Conservation (phyloP, 164 flowering plant genomes). For the Stephania cephalantha region DNA sequence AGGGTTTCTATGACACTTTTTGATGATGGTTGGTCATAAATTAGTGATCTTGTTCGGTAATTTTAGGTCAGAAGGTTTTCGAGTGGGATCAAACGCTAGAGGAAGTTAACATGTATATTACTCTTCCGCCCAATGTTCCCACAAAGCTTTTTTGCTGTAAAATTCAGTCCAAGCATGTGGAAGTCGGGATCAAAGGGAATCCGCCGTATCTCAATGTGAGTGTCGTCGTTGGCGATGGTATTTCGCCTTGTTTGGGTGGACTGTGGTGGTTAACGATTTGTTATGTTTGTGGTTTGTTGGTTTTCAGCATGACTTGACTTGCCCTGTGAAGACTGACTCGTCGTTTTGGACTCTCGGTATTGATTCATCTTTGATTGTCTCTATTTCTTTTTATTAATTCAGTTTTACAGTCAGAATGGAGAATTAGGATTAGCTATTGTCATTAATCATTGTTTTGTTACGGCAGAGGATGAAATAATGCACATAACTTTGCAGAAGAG, state of each 20-base stretch:
- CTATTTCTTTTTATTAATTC: neutral
- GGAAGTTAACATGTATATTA: conserved; percentile 79
- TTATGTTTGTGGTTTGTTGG: neutral
- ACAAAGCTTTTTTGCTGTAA: conserved; percentile 69
- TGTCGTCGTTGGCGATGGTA: neutral
- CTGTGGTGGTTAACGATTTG: conserved; percentile 6
- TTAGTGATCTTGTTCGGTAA: conserved; percentile 16
- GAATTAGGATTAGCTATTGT: conserved; percentile 21
- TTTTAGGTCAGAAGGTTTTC: conserved; percentile 73
- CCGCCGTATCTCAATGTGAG: conserved; percentile 80
- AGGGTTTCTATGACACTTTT: neutral
- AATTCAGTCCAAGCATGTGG: conserved; percentile 67
- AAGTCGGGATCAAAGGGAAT: conserved; percentile 87
- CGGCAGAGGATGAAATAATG: conserved; percentile 78
- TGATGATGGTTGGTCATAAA: neutral
- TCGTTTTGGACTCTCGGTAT: conserved; percentile 92
- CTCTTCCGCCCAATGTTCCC: conserved; percentile 73
- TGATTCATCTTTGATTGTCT: neutral
- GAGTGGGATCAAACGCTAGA: conserved; percentile 98
- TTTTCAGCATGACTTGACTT: conserved; percentile 68
- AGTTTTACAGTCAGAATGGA: conserved; percentile 52
- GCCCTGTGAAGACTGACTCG: conserved; percentile 77
- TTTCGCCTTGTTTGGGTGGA: neutral
- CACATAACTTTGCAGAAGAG: conserved; percentile 85
- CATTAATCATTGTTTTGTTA: neutral